Conservation (phyloP, 225 moss, liverwort and hornwort species). For the Straminergon stramineum region DNA sequence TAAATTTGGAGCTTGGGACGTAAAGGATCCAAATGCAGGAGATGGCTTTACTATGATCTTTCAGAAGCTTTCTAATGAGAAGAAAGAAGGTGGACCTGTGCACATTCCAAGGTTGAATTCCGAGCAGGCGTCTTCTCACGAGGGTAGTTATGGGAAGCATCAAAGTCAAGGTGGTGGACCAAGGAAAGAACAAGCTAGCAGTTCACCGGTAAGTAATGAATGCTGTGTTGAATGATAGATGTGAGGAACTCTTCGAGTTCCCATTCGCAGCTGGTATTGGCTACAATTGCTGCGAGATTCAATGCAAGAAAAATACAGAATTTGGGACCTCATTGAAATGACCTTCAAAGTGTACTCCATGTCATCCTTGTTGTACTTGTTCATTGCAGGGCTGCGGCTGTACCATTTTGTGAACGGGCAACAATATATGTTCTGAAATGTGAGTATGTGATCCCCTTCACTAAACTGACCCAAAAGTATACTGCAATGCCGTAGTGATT, state of each 20-base stretch:
- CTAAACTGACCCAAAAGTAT: not conserved
- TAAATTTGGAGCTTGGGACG: slow-evolving; percentile 59
- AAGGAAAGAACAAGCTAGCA: slow-evolving; percentile 3
- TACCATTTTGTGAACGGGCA: slow-evolving; percentile 28
- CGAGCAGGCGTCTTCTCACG: slow-evolving; percentile 23
- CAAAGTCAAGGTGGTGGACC: slow-evolving; percentile 2
- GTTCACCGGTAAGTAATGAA: slow-evolving; percentile 12
- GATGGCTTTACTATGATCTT: slow-evolving; percentile 68
- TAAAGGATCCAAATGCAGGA: slow-evolving; percentile 54
- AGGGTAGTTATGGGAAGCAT: slow-evolving; percentile 23
- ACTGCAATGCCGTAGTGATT: not conserved
- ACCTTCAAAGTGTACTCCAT: not conserved
- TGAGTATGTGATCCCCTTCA: not conserved
- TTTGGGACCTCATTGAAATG: not conserved
- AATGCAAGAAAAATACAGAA: not conserved
- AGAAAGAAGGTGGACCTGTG: slow-evolving; percentile 59
- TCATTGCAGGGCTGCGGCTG: slow-evolving; percentile 31
- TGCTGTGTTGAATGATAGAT: not conserved
- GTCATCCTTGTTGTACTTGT: not conserved
- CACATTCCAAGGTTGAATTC: slow-evolving; percentile 49
- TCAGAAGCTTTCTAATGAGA: slow-evolving; percentile 50
- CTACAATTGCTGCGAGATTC: not conserved
- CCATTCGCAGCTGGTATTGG: not conserved
- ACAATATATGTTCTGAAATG: slow-evolving; percentile 5
- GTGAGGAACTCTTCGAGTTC: not conserved